Base-by-base conservation (phyloP, 306 rosid species). In the Quercus gilva region DNA sequence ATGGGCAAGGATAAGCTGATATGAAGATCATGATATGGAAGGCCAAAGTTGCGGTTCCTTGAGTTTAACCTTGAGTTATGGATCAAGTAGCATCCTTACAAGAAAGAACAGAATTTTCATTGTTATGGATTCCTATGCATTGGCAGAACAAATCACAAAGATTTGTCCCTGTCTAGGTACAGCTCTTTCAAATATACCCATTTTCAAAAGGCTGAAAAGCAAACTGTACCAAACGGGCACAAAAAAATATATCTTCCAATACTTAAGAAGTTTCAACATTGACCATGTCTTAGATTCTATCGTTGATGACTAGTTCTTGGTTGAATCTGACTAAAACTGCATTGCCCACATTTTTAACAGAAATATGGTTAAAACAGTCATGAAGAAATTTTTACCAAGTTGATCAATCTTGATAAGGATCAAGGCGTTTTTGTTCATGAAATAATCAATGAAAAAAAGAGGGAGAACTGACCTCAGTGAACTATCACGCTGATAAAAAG, bases 401-500 rank as follows among this genome's bases (percentile, higher is more conserved):
- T 9, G 53, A 19, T 49, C 19, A 58, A 19, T 49, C 31, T 18
- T 26, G 59, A 80, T 28, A 35, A 55, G 14, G 31, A 33, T 29
- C 6, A 55, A 51, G n/a, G 55, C 20, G 12, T 29, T 12, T 37
- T 52, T 43, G 67, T 3, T 35, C 25, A 35, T 19, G 51, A 67
- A 67, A 35, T 2, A 19, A 19, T 19, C 9, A 64, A 67, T 19
- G 23, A 33, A 68, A 43, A 55, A 18, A 52, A 58, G 52, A 58
- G 45, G 69, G 56, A 77, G 65, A 72, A 55, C 85, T 70, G 74
- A 93, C 98, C 91, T 87, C 57, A 84, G 55, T 25, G 78, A 82
- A 55, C 87, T 83, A 60, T 91, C 86, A 57, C 69, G 90, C 63
- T 26, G 87, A 76, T 70, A 85, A 20, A 20, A 65, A 35, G 83